These are phyloP conservation scores for Nicotiana noctiflora DNA, from an alignment of 257 asterid genomes.

Conservation along the genomic window DNA sequence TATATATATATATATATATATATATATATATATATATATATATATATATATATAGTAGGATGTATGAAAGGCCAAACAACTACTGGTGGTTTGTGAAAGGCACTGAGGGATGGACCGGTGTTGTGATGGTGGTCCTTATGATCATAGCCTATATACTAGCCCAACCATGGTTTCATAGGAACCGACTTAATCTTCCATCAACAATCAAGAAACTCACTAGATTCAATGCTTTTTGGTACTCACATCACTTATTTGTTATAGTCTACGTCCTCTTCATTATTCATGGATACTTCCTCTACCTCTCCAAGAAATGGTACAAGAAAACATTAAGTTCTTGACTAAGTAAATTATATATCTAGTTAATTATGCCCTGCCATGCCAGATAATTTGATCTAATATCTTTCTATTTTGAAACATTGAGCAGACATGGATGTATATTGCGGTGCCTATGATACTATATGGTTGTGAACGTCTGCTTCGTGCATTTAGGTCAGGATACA, in stretches of 20 bases:
- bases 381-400: neutral
- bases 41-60: no score
- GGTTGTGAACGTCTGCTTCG: constrained; percentile 24
- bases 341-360: neutral
- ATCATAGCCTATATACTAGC: constrained; percentile 17
- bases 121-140: constrained; percentile 22
- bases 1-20: no score
- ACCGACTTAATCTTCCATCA: constrained; percentile 29
- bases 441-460: constrained; percentile 21
- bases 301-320: constrained; percentile 49
- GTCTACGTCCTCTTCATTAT: constrained; percentile 44
- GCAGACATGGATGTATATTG: constrained; percentile 31
- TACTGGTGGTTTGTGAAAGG: constrained; percentile 26
- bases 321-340: constrained; percentile 36
- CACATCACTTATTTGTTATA: constrained; percentile 46
- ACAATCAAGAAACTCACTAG: constrained; percentile 50
- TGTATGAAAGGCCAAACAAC: constrained; percentile 18
- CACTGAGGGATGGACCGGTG: constrained; percentile 21
- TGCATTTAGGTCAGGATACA: constrained; percentile 28
- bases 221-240: constrained; percentile 68
- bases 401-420: neutral
- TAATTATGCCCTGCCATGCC: neutral
- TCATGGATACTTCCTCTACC: constrained; percentile 49
- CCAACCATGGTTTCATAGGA: constrained; percentile 20
- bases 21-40: no score